phyloP scores from a whole-genome alignment of 129 eudicot species.

The Solidago caesia region DNA sequence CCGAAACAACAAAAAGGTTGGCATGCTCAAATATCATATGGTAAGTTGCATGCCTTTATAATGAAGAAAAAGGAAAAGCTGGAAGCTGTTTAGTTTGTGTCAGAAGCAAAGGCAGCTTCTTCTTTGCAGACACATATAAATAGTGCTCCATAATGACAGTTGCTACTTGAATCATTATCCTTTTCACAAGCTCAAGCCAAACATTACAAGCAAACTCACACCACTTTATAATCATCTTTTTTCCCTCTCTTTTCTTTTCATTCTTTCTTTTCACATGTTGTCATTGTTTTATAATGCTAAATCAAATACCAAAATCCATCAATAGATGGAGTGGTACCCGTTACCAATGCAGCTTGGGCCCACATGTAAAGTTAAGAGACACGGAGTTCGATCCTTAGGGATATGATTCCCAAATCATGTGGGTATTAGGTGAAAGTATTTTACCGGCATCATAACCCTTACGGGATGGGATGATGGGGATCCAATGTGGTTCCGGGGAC shows the following conservation, averaged over 20 bases:
- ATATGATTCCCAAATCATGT: too few relatives aligned
- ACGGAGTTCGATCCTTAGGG: too few relatives aligned
- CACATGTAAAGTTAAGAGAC: too few relatives aligned
- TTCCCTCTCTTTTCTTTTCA: neutral
- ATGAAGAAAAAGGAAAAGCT: neutral
- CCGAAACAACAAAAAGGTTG: neutral
- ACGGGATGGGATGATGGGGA: too few relatives aligned
- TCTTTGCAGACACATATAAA: slow-evolving; percentile 5
- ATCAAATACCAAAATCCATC: neutral
- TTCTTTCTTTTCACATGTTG: neutral
- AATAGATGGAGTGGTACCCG: too few relatives aligned
- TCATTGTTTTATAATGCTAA: neutral
- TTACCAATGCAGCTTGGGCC: too few relatives aligned
- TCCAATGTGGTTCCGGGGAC: too few relatives aligned
- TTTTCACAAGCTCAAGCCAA: slow-evolving; percentile 20
- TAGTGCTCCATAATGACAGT: slow-evolving; percentile 13
- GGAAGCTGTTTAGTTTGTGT: slow-evolving; percentile 27
- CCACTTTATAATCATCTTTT: neutral
- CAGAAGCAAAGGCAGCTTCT: slow-evolving; percentile 33
- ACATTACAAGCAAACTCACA: slow-evolving; percentile 16
- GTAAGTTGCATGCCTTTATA: slow-evolving; percentile 1
- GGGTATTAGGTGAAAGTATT: too few relatives aligned
- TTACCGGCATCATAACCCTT: too few relatives aligned
- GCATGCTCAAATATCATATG: neutral
- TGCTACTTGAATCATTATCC: slow-evolving; percentile 19